Base-by-base conservation (phyloP, 768 basidiomycete species). In the Tylopilus subfusipes region DNA sequence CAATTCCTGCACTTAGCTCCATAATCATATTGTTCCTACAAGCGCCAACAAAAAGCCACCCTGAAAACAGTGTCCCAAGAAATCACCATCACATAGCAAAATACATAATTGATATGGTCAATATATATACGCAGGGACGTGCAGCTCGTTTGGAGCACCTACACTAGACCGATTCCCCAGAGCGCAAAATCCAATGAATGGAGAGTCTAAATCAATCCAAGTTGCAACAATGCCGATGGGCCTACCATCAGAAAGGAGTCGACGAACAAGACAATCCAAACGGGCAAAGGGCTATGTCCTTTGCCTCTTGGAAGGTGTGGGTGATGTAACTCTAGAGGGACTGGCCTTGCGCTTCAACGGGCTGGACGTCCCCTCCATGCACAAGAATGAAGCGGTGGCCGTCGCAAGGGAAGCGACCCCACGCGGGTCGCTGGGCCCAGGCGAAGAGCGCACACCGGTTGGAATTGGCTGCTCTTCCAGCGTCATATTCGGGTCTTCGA, bases 301-400 rank as follows among this genome's bases (percentile, higher is more conserved):
- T 25, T 42, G 27, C 43, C 51, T 61, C 53, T 69, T 70, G 42
- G 62, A 60, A 19, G 65, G 65, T 18, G 60, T 50, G 25, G 56
- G 42, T 8, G 54, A 39, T 4, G 42, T 8, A 16, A 10, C 54
- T 19, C 47, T 39, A 4, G 5, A 11, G 2, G 57, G 50, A 31
- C 57, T 49, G 14, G 47, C 43, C 42, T 48, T 72, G 42, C 68
- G 65, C 44, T 72, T 72, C 52, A 47, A 39, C 3, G 52, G 48
- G 38, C 50, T 56, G 30, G 53, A 39, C 13, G 53, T 5, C 13
- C 22, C 55, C 22, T 40, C 40, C 2, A 24, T 40, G 39, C 2
- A 29, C 10, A 38, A 16, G 7, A 22, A 36, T 18, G 39, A 36
- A 40, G 39, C 14, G 4, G 12, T 31, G 13, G 34, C 21, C 4